Evolutionary conservation across 768 basidiomycete species (phyloP).

Genomic region (Boletus barrowsii): DNA sequence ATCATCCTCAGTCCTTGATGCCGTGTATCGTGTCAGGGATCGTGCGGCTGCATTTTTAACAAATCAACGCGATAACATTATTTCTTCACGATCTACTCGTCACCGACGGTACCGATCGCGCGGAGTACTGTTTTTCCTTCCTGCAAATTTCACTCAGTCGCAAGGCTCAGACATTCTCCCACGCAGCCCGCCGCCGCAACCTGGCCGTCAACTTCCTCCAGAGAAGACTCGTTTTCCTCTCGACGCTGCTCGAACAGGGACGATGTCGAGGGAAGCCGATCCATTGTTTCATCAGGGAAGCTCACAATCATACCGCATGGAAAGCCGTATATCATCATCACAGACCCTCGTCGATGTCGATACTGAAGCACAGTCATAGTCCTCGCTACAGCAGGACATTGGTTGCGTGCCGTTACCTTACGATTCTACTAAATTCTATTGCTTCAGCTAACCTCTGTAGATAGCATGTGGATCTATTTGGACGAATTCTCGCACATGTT

Average conservation of each 20-base stretch:
- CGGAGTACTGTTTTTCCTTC: slow-evolving; percentile 77
- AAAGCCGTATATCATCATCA: slow-evolving; percentile 27
- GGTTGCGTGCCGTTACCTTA: slow-evolving; percentile 20
- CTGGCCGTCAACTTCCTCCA: slow-evolving; percentile 29
- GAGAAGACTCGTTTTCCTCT: slow-evolving; percentile 46
- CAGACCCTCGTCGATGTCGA: slow-evolving; percentile 31
- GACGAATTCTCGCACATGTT: slow-evolving; percentile 9
- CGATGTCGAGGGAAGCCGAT: slow-evolving; percentile 20
- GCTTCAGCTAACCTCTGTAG: slow-evolving; percentile 31
- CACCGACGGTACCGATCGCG: slow-evolving; percentile 48
- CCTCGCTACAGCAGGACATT: slow-evolving; percentile 6
- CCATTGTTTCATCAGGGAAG: slow-evolving; percentile 24
- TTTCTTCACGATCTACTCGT: slow-evolving; percentile 47
- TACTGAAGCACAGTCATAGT: slow-evolving; percentile 20
- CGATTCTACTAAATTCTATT: slow-evolving; percentile 27
- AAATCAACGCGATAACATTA: slow-evolving; percentile 34
- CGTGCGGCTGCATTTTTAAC: slow-evolving; percentile 48
- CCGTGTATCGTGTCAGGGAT: slow-evolving; percentile 54
- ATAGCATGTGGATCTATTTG: slow-evolving; percentile 20
- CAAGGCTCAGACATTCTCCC: slow-evolving; percentile 29
- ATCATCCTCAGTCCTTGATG: slow-evolving; percentile 45
- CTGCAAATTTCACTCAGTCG: slow-evolving; percentile 66
- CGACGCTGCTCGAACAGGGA: slow-evolving; percentile 35
- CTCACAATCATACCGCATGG: slow-evolving; percentile 29
- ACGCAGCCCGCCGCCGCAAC: slow-evolving; percentile 32